These are phyloP conservation scores for Rhododendron vialii DNA, from an alignment of 148 eudicot genomes.

Conservation along the genomic window DNA sequence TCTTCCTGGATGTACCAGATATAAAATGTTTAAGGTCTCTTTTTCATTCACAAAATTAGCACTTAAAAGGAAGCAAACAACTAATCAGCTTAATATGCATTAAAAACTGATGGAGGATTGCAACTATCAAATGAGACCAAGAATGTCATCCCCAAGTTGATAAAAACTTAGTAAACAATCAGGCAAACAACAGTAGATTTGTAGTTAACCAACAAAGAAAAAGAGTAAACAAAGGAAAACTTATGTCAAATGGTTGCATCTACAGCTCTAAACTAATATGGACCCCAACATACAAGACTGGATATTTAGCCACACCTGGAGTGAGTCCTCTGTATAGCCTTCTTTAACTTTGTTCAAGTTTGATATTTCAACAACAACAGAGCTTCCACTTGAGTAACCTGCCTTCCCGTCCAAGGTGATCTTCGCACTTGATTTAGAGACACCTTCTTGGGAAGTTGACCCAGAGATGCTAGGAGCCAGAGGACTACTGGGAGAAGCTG, in stretches of 20 bases:
- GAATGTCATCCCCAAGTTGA: background rate
- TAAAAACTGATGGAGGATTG: background rate
- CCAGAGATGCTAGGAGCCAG: constrained; percentile 65
- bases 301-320: constrained; percentile 50
- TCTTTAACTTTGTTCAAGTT: constrained; percentile 96
- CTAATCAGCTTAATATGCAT: background rate
- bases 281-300: background rate
- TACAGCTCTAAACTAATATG: background rate
- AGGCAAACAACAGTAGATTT: background rate
- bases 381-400: constrained; percentile 77
- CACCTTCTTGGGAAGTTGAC: constrained; percentile 74
- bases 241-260: background rate
- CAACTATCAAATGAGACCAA: background rate
- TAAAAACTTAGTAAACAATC: no score
- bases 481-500: constrained; percentile 96
- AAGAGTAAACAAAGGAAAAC: background rate
- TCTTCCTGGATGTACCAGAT: background rate
- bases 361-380: constrained; percentile 91
- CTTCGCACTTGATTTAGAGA: constrained; percentile 63
- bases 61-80: background rate
- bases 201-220: background rate
- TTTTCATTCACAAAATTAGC: background rate
- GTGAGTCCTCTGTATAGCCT: constrained; percentile 93
- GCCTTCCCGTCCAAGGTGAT: constrained; percentile 82
- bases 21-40: background rate